Percentiles rank a stretch among this genome's conserved stretches.
Conservation (phyloP, 495 filamentous ascomycete species). For the Penicillium verhagenii region DNA sequence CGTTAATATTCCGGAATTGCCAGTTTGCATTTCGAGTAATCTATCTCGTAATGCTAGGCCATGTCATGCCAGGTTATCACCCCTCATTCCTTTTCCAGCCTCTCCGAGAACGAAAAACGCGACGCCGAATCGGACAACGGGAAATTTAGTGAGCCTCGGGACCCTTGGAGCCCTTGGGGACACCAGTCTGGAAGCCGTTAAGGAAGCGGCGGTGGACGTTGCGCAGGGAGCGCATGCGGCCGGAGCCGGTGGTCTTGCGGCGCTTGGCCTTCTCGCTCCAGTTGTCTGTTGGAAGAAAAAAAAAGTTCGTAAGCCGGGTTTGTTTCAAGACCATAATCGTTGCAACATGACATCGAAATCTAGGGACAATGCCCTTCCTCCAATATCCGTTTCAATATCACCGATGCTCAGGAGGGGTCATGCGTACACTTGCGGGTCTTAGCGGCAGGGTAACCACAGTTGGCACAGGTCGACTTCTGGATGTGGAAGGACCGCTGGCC, state of each 20-base stretch:
- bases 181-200: slow-evolving; percentile 93
- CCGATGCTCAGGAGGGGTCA: slow-evolving; percentile 20
- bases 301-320: slow-evolving; percentile 32
- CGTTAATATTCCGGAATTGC: slow-evolving; percentile 40
- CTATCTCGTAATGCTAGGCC: slow-evolving; percentile 44
- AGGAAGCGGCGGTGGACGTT: slow-evolving; percentile 83
- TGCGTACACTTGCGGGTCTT: slow-evolving; percentile 98
- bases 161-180: slow-evolving; percentile 82
- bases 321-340: slow-evolving; percentile 13
- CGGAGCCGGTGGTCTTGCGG: slow-evolving; percentile 97
- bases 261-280: slow-evolving; percentile 99
- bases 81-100: slow-evolving; percentile 42
- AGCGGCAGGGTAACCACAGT: slow-evolving; percentile 96
- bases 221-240: slow-evolving; percentile 90
- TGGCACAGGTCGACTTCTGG: slow-evolving; percentile 97
- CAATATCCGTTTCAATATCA: slow-evolving; percentile 14
- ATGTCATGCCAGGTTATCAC: slow-evolving; percentile 42
- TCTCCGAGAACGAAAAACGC: slow-evolving; percentile 46
- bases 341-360: slow-evolving; percentile 3
- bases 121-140: slow-evolving; percentile 36
- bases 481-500: slow-evolving; percentile 96
- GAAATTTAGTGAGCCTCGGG: slow-evolving; percentile 47
- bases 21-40: slow-evolving; percentile 37
- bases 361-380: not conserved
- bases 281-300: slow-evolving; percentile 66